A percentile compares a stretch with the other conserved stretches of the same genome.
These are phyloP conservation scores for Didymella lethalis DNA, from an alignment of 2,329 filamentous ascomycete species.

Conservation along the genomic window DNA sequence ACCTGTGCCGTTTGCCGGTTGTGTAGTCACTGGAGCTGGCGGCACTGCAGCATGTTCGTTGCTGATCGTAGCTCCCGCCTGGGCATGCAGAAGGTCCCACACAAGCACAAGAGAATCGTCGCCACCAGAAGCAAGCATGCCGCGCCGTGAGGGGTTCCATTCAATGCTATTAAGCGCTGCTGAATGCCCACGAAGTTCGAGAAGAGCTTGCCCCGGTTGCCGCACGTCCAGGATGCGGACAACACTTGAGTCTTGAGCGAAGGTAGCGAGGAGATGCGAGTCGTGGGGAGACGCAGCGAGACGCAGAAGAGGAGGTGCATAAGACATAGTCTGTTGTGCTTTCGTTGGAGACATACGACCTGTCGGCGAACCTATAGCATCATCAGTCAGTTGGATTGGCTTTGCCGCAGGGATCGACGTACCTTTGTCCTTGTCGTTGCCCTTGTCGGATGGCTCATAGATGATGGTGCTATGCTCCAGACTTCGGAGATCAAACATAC, in stretches of 20 bases:
- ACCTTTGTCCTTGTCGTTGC: slow-evolving; percentile 58
- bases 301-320: slow-evolving; percentile 72
- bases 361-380: slow-evolving; percentile 52
- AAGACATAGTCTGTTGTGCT: slow-evolving; percentile 75
- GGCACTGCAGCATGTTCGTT: slow-evolving; percentile 45
- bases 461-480: slow-evolving; percentile 99
- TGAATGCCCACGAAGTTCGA: slow-evolving; percentile 89
- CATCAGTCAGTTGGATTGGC: slow-evolving; percentile 13
- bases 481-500: slow-evolving; percentile 98
- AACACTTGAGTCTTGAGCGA: slow-evolving; percentile 89
- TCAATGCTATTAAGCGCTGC: slow-evolving; percentile 91
- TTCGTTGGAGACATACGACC: slow-evolving; percentile 73
- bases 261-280: slow-evolving; percentile 93
- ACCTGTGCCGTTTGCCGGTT: slow-evolving; percentile 39
- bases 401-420: slow-evolving; percentile 15
- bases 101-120: slow-evolving; percentile 92
- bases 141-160: slow-evolving; percentile 88
- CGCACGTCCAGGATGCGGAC: slow-evolving; percentile 96
- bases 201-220: slow-evolving; percentile 91
- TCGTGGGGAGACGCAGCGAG: slow-evolving; percentile 94
- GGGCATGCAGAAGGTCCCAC: slow-evolving; percentile 86
- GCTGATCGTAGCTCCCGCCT: slow-evolving; percentile 60
- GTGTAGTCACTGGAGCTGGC: slow-evolving; percentile 38
- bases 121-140: slow-evolving; percentile 87
- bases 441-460: slow-evolving; percentile 94